Base-by-base conservation (phyloP, 495 filamentous ascomycete species). In the Penicillium cosmopolitanum region DNA sequence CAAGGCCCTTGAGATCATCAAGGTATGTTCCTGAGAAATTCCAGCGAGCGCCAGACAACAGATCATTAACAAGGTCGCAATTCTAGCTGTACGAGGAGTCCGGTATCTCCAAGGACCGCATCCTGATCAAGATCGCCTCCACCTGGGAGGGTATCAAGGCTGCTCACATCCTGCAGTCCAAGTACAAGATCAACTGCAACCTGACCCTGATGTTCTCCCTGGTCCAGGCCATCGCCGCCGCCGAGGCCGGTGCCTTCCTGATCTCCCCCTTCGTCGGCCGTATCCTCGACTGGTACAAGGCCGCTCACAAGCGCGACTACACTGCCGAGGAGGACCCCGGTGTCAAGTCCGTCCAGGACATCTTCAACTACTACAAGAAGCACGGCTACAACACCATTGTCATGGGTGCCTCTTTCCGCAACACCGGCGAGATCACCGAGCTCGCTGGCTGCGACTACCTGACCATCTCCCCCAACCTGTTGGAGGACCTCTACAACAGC, bases 331-430 rank as follows among this genome's bases (percentile, higher is more conserved):
- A 98, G 66, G 95, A 99, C 84, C 95, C 95, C 55, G 95, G 95
- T 79, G 95, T 99, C 79, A 88, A 93, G 83, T 92, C 88, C 66
- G 96, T 99, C 68, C 85, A 97, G 85, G 70, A 66, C 73, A 99
- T 99, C 84, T 99, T 89, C 89, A 96, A 99, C 84, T 99, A 99
- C 90, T 99, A 99, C 88, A 99, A 99, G 91, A 99, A 97, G 84
- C 89, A 83, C 77, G 92, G 89, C 70, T 97, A 99, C 87, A 93
- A 95, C 67, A 98, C 95, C 75, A 96, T 96, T 69, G 95, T 99
- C 73, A 99, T 99, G 95, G 95, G 95, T 71, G 95, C 95, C 63
- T 97, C 93, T 13, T 99, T 99, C 91, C 84, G 95, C 68, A 97
- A 90, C 81, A 77, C 80, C 54, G 95, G 95, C 62, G 95, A 99